Base-by-base conservation (phyloP, 228 moss, liverwort and hornwort species). In the Sphagnum magellanicum region DNA sequence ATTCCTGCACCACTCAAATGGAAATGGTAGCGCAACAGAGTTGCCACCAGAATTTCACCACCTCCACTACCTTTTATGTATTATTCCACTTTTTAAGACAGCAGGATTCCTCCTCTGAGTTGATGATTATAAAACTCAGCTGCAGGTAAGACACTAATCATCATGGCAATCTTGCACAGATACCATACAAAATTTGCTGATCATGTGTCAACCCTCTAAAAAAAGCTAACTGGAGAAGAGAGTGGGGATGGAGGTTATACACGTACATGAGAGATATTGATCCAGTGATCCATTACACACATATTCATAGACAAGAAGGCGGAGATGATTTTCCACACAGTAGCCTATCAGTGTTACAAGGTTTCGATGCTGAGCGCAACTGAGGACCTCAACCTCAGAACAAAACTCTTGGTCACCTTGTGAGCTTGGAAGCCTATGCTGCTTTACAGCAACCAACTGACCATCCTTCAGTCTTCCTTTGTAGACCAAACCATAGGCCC, bases 341-440 rank as follows among this genome's bases (percentile, higher is more conserved):
- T 85, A 93, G 9, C 93, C 93, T 15, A 93, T 81, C 59, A 93
- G 81, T 16, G 88, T 90, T 4, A 93, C 93, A 12, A 93, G 82
- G 72, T 93, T 93, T 53, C 93, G 93, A 78, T 93, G 93, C 73
- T 90, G 90, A 58, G 93, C 93, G 80, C 87, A 89, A 78, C 87
- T 90, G 48, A 93, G 83, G 69, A 89, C 90, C 74, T 90, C 85
- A 66, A 93, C 84, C 76, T 93, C 90, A 15, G 93, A 87, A 66
- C 81, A 80, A 68, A 93, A 93, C 77, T 93, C 90, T 49, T 86
- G 77, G 57, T 93, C 93, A 4, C 93, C 83, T 68, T 88, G 90
- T 63, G 87, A 79, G 77, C 88, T 93, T n/a, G 90, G 87, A 51
- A 88, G 79, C 75, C 87, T 90, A 65, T 90, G 90, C 63, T 93